Conservation (phyloP, 1,284 basidiomycete genomes). For the Austroboletus novae-zelandiae region DNA sequence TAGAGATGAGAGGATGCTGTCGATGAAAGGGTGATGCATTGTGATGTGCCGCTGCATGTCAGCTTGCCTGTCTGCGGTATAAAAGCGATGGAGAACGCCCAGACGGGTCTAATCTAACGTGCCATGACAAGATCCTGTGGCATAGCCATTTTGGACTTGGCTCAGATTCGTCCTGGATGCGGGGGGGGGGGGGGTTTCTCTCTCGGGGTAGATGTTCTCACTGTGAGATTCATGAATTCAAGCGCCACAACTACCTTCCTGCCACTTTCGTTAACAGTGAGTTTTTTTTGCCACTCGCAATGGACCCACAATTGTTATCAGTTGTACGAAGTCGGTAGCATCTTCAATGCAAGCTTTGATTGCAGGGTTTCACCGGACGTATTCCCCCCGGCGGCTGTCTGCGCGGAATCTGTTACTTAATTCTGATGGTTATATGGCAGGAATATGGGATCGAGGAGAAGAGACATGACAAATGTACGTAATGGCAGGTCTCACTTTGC, state of each 20-base stretch:
- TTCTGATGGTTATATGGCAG: not conserved
- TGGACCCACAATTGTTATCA: not conserved
- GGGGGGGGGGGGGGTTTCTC: too few species aligned
- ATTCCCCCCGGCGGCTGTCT: not conserved
- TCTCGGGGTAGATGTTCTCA: not conserved
- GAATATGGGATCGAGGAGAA: constrained; percentile 1
- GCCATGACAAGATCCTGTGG: constrained; percentile 1
- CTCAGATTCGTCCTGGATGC: constrained; percentile 11
- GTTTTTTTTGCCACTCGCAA: not conserved
- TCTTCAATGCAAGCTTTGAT: not conserved
- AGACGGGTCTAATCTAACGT: constrained; percentile 5
- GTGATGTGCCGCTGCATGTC: not conserved
- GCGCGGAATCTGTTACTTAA: constrained; percentile 1
- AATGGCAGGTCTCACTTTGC: constrained; percentile 18
- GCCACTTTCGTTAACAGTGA: not conserved
- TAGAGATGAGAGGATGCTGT: constrained; percentile 22
- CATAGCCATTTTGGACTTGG: constrained; percentile 4
- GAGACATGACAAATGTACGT: constrained; percentile 1
- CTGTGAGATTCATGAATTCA: constrained; percentile 7
- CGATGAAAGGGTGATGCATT: constrained; percentile 25
- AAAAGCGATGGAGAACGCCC: constrained; percentile 4
- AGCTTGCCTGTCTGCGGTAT: constrained; percentile 5
- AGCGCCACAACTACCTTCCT: constrained; percentile 7
- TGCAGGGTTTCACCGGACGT: not conserved
- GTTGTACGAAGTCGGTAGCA: not conserved